A percentile compares a stretch with the other conserved stretches of the same genome.
Evolutionary conservation across 2,329 filamentous ascomycete genomes (phyloP).

Genomic region (Aspergillus ustus): DNA sequence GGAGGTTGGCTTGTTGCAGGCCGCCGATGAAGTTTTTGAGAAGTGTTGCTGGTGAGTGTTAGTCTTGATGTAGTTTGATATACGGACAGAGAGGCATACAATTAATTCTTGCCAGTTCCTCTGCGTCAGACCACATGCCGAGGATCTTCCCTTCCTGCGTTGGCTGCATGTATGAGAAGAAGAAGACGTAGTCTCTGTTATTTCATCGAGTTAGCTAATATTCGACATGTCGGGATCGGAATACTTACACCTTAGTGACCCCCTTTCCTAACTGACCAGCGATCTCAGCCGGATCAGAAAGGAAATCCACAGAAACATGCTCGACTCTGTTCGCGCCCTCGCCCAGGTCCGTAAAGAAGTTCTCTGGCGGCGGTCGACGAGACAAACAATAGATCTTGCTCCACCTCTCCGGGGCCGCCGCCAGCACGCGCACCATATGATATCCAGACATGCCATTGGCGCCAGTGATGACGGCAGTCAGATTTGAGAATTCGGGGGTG

Average conservation of each 20-base stretch:
- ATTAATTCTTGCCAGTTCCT: constrained; percentile 1
- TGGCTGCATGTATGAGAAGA: constrained; percentile 10
- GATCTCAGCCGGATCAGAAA: background rate
- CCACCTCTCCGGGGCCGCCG: constrained; percentile 6
- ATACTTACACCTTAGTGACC: background rate
- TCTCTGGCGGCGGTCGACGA: background rate
- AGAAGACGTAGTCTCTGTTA: constrained; percentile 4
- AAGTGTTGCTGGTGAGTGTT: background rate
- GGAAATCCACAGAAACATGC: constrained; percentile 1
- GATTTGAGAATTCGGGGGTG: background rate
- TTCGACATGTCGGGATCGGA: too few relatives aligned
- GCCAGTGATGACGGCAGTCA: background rate
- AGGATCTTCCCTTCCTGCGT: constrained; percentile 1
- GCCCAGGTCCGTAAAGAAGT: constrained; percentile 6
- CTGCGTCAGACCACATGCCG: constrained; percentile 8
- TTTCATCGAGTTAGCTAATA: background rate
- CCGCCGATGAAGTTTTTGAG: constrained; percentile 3
- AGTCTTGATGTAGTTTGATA: background rate
- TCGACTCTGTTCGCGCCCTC: background rate
- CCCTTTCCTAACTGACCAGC: background rate
- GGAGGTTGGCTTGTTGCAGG: background rate
- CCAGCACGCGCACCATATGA: constrained; percentile 2
- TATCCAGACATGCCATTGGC: constrained; percentile 11
- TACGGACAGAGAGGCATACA: background rate
- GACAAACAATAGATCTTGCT: constrained; percentile 9